Evolutionary conservation across 23 red algal genomes (phyloP), one percentile per base, ranked within the genome.

Genomic region (Gracilariopsis chorda): DNA sequence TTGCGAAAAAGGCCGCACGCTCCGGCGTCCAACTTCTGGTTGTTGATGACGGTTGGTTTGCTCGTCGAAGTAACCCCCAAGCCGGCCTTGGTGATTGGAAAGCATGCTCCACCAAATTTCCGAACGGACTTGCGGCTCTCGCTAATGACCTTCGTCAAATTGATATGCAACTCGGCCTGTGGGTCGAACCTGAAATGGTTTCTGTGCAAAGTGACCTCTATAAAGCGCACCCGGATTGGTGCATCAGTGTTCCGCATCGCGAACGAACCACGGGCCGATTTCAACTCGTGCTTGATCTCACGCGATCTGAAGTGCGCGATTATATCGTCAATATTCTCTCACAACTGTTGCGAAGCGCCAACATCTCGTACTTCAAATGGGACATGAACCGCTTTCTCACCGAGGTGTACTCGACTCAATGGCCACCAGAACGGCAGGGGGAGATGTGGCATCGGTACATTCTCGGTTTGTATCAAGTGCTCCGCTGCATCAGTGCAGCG

Each of bases 21-120:
- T 48, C 42, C 35, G 88, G 88, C 34, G 72, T 92, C 39, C 75
- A 92, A 49, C 44, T 79, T 49, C 39, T 92, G 42, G 88, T 92
- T 3, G 51, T 92, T n/a, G 88, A 92, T 17, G 88, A 92, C 48
- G 88, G 88, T 11, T 92, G 88, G 88, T 92, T 92, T 57, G 29
- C 59, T 10, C 75, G 88, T 20, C 88, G 79, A 49, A 12, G 29
- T 7, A 64, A 11, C 35, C 69, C 61, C 59, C 67, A 65, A 65
- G 4, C 48, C 13, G 80, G 80, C 13, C 72, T 92, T 25, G 88
- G 88, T 47, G 88, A 92, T 62, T 92, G 88, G 88, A 82, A 80
- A 46, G 75, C 88, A 30, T 4, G 29, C 59, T 33, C 59, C n/a
- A 16, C 0, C 29, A 9, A 64, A 51, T 62, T 92, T 6, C 75